phyloP scores from a whole-genome alignment of 148 eudicot genomes.

The Amaranthus cruentus region DNA sequence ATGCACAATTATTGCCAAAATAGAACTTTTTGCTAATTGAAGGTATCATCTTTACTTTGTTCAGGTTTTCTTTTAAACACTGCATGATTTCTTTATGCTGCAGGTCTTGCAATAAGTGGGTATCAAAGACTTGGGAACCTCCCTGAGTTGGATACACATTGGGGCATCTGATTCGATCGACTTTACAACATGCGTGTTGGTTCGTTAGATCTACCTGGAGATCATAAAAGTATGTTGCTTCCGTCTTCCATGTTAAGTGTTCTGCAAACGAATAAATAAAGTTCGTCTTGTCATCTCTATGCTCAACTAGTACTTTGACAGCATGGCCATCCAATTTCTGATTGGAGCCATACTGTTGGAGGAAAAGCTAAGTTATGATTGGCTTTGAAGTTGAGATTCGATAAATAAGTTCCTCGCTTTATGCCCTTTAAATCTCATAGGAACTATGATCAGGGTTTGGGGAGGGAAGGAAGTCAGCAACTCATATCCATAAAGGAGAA shows the following conservation, averaged over 20 bases:
- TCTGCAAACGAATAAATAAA: constrained; percentile 5
- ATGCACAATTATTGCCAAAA: constrained; percentile 3
- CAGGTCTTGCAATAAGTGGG: constrained; percentile 31
- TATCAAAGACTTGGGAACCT: constrained; percentile 31
- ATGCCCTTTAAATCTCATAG: no score
- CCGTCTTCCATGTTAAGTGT: constrained; percentile 12
- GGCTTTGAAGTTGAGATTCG: constrained; percentile 8
- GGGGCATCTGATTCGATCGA: constrained; percentile 35
- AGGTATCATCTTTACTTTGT: constrained; percentile 15
- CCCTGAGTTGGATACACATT: constrained; percentile 22
- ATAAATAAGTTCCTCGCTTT: background rate
- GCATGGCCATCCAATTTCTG: constrained; percentile 17
- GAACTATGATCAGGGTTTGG: no score
- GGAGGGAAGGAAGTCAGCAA: no score
- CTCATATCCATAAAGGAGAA: no score
- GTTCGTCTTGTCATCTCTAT: background rate
- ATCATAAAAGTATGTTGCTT: constrained; percentile 19
- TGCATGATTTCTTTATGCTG: constrained; percentile 14
- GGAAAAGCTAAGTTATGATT: constrained; percentile 20
- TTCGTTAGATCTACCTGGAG: constrained; percentile 12
- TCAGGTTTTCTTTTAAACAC: constrained; percentile 8
- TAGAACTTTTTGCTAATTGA: background rate
- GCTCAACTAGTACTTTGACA: constrained; percentile 9
- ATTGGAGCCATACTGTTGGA: constrained; percentile 12
- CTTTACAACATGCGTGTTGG: constrained; percentile 17